Evolutionary conservation across 345 rosid species (phyloP), one percentile per base, ranked within the genome.

Genomic region (Melaleuca quinquenervia): DNA sequence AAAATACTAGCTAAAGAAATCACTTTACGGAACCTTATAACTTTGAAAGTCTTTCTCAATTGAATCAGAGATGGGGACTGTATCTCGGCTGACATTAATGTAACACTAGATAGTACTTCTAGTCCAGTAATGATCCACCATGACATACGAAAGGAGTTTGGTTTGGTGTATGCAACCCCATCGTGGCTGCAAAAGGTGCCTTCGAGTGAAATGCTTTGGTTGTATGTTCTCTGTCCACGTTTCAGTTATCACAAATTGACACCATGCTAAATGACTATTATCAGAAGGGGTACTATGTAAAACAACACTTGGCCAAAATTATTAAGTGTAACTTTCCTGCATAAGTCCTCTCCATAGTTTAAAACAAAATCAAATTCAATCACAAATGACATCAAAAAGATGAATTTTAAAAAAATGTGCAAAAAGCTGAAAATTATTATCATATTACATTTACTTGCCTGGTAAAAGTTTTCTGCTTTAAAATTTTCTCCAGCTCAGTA

Each of bases 381-480:
- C 60, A 32, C 84, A 83, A 56, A 52, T 0, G 14, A 70, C 80
- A 20, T 14, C 41, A 9, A 53, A 85, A 80, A 27, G 54, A 56
- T 5, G 5, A 51, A 55, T 50, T 32, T 45, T 2, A 85, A 44
- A 36, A 75, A 15, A 52, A 11, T 53, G 13, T 14, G 76, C 82
- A 24, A 14, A 64, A 49, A 26, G 55, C 11, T 14, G 54, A 60
- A 82, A 51, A 45, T 24, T 14, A 27, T 11, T 48, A 24, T n/a
- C 50, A 82, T 54, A 53, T 56, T 51, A 82, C 51, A 85, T 54
- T 82, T 48, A 74, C 93, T 91, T 87, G 87, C 99, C 97, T 95
- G 62, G 98, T 92, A 88, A 95, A 97, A 26, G 93, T 95, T 88
- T 94, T 93, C 89, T 92, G 95, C 90, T 90, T 94, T 82, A 97